Base-by-base conservation (phyloP, 2,329 filamentous ascomycete genomes). In the Paraphaeosphaeria minitans region DNA sequence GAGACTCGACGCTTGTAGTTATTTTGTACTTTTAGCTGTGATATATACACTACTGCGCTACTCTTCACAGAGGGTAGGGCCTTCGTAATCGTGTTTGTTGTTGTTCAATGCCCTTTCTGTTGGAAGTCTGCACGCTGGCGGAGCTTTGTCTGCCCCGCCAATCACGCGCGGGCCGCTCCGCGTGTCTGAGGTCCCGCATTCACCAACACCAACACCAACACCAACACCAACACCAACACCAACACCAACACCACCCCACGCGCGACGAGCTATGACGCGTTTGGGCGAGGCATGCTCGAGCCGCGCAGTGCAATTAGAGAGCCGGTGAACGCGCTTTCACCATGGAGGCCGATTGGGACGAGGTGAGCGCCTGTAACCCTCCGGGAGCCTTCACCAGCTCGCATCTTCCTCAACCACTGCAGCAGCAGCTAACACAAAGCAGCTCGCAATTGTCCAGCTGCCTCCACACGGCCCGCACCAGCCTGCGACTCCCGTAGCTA, bases 401-500 rank as follows among this genome's bases (percentile, higher is more conserved):
- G 27, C 27, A 9, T n/a, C 27, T 21, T 4, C 9, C 13, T 13
- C 33, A 21, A 33, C 22, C 10, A 27, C n/a, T 22, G 39, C 24
- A 55, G 21, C 41, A 57, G 21, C 41, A 55, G 22, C 51, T 53
- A 22, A 53, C 29, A 24, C 3, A 27, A n/a, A 48, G 72, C 75
- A 96, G 89, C 87, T 96, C 78, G 87, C 88, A 78, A 90, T 92
- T 78, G 87, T 95, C 79, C 85, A 88, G 75, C 87, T 96, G 78
- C 91, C 92, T 76, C 88, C 91, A 70, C 88, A 90, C 71, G 89
- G 87, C 73, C 83, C 87, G 70, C 88, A 90, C 54, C 69, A 74
- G 48, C 80, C 90, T 70, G 85, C 88, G 45, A 90, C 90, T 22
- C 87, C 87, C 57, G 87, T 92, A 66, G 89, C 90, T 46, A 89